Percentiles rank a stretch among this genome's conserved stretches.
These are phyloP conservation scores for Smithsoniella earleae DNA, from an alignment of 163 green algal species.

Conservation along the genomic window DNA sequence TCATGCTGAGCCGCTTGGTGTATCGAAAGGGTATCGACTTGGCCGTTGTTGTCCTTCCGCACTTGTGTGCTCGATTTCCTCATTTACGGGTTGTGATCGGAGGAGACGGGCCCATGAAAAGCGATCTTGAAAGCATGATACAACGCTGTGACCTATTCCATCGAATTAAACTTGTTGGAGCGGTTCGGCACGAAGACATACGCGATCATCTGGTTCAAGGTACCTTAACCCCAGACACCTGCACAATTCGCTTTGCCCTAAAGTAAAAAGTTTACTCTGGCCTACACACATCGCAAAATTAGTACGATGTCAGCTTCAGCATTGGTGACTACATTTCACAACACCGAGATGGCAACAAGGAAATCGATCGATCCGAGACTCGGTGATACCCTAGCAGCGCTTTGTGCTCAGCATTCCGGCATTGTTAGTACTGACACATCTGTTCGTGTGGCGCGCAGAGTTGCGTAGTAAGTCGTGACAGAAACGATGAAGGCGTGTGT, in stretches of 20 bases:
- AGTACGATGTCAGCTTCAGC: too few relatives aligned
- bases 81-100: constrained; percentile 75
- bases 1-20: constrained; percentile 76
- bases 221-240: not conserved
- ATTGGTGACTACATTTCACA: not conserved
- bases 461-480: too few relatives aligned
- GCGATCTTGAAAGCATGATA: constrained; percentile 64
- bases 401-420: not conserved
- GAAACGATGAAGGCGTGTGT: too few relatives aligned
- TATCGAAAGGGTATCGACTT: constrained; percentile 95
- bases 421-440: too few relatives aligned
- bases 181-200: constrained; percentile 64
- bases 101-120: constrained; percentile 70
- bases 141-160: constrained; percentile 12
- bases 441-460: too few relatives aligned
- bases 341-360: not conserved
- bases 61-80: constrained; percentile 55
- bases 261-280: not conserved
- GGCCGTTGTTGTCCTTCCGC: constrained; percentile 73
- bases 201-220: constrained; percentile 55
- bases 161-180: constrained; percentile 71
- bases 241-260: not conserved
- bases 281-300: too few relatives aligned
- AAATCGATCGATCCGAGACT: too few relatives aligned
- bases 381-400: not conserved